Evolutionary conservation across 2,329 filamentous ascomycete genomes (phyloP).

Genomic region (Paraconiothyrium brasiliense): DNA sequence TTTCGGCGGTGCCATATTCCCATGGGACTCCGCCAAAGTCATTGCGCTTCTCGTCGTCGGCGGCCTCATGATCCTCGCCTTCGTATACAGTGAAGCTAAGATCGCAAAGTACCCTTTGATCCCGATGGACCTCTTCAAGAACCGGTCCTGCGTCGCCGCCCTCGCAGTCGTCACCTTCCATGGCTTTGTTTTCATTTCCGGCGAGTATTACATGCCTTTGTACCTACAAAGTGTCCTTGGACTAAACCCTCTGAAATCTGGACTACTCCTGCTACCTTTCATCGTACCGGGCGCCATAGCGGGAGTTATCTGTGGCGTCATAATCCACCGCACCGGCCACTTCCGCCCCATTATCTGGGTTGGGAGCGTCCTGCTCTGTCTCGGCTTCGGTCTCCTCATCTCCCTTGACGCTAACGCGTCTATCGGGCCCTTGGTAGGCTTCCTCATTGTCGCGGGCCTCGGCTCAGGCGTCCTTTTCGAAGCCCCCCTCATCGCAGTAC

Average conservation of each 20-base stretch:
- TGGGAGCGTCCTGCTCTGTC: constrained; percentile 41
- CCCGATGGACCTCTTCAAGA: constrained; percentile 69
- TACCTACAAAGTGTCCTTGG: constrained; percentile 76
- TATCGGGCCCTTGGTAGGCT: constrained; percentile 54
- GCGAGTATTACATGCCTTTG: constrained; percentile 76
- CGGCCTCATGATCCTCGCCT: constrained; percentile 57
- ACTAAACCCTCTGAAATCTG: constrained; percentile 68
- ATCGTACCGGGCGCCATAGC: constrained; percentile 56
- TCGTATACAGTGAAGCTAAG: constrained; percentile 70
- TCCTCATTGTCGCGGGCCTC: constrained; percentile 61
- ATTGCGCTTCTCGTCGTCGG: constrained; percentile 65
- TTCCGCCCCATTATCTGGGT: constrained; percentile 52
- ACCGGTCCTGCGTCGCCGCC: constrained; percentile 65
- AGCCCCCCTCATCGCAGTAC: constrained; percentile 65
- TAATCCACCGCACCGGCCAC: constrained; percentile 56
- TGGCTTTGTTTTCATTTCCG: constrained; percentile 61
- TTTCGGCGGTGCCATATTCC: constrained; percentile 62
- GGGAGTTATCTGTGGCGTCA: constrained; percentile 58
- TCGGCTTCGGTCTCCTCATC: constrained; percentile 50
- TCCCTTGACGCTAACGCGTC: constrained; percentile 38
- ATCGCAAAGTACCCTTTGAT: constrained; percentile 74
- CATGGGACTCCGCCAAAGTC: constrained; percentile 64
- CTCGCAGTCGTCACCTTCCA: constrained; percentile 62
- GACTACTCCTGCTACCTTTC: constrained; percentile 70
- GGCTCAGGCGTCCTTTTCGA: constrained; percentile 64